These are phyloP conservation scores for Scenedesmus sp. DNA, from an alignment of 163 green algal species.

Conservation along the genomic window DNA sequence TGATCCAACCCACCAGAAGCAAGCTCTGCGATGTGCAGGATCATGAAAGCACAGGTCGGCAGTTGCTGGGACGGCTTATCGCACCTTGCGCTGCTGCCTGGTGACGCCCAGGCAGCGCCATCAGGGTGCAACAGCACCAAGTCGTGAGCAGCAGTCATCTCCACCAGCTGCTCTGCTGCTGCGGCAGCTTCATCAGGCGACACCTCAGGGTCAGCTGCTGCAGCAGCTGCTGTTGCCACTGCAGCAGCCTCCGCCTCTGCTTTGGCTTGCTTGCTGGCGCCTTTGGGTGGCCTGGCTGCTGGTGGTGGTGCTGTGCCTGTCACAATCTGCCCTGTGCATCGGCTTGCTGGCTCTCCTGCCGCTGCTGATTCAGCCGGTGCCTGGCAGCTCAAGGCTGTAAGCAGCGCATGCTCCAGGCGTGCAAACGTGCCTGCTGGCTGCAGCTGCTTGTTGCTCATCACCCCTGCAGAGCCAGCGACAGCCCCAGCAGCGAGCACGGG, in stretches of 20 bases:
- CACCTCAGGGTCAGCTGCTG: neutral
- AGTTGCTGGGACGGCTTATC: neutral
- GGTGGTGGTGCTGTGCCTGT: neutral
- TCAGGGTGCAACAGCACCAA: constrained; percentile 32
- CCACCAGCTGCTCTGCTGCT: constrained; percentile 19
- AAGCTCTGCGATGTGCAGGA: too few relatives aligned
- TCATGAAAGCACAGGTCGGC: neutral
- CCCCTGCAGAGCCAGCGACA: neutral
- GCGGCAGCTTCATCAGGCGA: neutral
- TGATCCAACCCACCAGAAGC: too few relatives aligned
- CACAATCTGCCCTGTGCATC: neutral
- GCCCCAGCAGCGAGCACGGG: constrained; percentile 10
- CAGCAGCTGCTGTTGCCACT: constrained; percentile 15
- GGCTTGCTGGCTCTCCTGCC: neutral
- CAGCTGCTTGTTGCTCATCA: neutral
- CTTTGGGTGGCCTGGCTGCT: constrained; percentile 17
- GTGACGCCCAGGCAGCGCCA: constrained; percentile 8
- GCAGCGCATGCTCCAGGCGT: constrained; percentile 23
- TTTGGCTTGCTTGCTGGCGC: neutral
- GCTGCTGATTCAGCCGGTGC: neutral
- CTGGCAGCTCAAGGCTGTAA: neutral
- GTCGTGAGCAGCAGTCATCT: constrained; percentile 31
- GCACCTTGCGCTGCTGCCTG: neutral
- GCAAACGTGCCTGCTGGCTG: neutral
- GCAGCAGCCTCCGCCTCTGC: neutral